phyloP scores from a whole-genome alignment of 2,329 filamentous ascomycete species.

The Trichoderma sp. region DNA sequence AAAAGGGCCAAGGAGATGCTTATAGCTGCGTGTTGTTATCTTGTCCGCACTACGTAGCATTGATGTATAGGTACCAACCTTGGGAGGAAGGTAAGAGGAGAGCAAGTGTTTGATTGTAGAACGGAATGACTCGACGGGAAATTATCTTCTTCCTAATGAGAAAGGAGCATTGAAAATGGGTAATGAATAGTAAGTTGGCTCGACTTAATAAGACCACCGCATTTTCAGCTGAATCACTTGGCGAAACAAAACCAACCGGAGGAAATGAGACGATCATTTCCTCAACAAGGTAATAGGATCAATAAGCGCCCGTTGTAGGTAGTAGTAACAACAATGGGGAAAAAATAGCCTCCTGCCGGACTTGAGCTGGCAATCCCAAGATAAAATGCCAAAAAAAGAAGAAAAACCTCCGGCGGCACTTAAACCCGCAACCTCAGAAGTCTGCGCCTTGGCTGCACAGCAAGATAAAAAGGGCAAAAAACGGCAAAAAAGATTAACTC shows the following conservation, averaged over 20 bases:
- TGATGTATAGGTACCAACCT: background rate
- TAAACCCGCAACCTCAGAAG: too few relatives aligned
- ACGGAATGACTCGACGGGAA: background rate
- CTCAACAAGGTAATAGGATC: background rate
- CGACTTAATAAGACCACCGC: background rate
- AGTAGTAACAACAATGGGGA: background rate
- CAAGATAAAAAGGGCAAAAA: too few relatives aligned
- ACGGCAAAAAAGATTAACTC: too few relatives aligned
- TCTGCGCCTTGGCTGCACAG: too few relatives aligned
- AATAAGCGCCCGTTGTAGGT: too few relatives aligned
- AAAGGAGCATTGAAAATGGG: background rate
- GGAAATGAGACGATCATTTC: background rate
- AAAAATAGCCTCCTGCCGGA: constrained; percentile 11
- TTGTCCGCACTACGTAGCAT: background rate
- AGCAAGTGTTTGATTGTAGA: background rate
- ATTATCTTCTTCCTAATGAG: background rate
- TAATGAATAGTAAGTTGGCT: background rate
- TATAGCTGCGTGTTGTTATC: background rate
- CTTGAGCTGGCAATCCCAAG: constrained; percentile 10
- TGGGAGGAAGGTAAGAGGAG: background rate
- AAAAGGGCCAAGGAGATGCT: background rate
- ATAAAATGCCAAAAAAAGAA: too few relatives aligned
- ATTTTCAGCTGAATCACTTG: background rate
- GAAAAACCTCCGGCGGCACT: too few relatives aligned
- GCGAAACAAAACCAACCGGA: background rate